These are phyloP conservation scores for Zanthoxylum bungeanum DNA, from an alignment of 345 rosid species.

Conservation along the genomic window DNA sequence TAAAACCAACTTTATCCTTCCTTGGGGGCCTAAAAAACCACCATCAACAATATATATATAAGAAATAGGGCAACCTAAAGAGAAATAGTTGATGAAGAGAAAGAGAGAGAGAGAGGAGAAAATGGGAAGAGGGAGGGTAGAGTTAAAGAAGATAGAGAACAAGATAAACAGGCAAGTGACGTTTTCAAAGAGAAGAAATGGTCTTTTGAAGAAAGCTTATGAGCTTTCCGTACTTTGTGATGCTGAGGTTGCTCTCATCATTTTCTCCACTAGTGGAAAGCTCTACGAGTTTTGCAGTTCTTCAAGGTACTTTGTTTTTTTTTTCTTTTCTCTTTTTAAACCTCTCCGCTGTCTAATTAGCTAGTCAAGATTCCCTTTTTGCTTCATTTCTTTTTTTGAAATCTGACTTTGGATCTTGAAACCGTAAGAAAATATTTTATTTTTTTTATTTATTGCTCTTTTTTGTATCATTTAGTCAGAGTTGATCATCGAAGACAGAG, in stretches of 20 bases:
- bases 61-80: background rate
- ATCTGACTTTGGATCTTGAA: too few species aligned
- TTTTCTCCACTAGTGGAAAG: slow-evolving; percentile 99
- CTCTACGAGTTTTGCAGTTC: slow-evolving; percentile 99
- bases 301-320: too few species aligned
- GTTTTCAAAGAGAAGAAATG: slow-evolving; percentile 98
- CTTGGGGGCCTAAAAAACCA: too few species aligned
- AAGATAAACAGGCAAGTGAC: slow-evolving; percentile 99
- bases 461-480: too few species aligned
- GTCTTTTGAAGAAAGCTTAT: slow-evolving; percentile 96
- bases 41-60: background rate
- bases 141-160: slow-evolving; percentile 98
- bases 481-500: too few species aligned
- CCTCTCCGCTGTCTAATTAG: too few species aligned
- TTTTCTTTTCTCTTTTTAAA: too few species aligned
- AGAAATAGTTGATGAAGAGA: background rate
- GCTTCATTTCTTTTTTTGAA: too few species aligned
- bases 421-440: too few species aligned
- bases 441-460: too few species aligned
- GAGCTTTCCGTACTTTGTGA: slow-evolving; percentile 98
- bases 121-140: slow-evolving; percentile 99
- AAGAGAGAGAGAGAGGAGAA: background rate
- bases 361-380: too few species aligned
- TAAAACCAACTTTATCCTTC: too few species aligned
- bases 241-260: slow-evolving; percentile 99